These are phyloP conservation scores for Psophocarpus tetragonolobus DNA, from an alignment of 306 rosid species.

Conservation along the genomic window DNA sequence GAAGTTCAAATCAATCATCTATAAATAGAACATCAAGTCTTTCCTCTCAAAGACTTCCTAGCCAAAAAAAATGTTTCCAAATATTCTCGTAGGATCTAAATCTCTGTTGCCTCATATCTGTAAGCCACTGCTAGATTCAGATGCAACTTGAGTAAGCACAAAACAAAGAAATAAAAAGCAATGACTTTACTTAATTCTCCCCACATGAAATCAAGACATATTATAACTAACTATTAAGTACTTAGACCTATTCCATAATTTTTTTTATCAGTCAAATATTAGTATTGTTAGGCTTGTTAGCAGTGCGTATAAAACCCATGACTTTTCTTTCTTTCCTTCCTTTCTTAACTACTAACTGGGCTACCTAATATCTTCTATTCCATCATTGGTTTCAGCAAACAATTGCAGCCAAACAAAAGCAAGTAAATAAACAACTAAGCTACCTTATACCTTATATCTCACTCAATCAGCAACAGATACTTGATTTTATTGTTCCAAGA, in stretches of 20 bases:
- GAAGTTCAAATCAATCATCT: constrained; percentile 9
- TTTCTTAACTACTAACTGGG: too few species aligned
- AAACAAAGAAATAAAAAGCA: constrained; percentile 6
- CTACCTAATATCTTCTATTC: too few species aligned
- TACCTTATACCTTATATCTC: too few species aligned
- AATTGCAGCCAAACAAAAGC: constrained; percentile 12
- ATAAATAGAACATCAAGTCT: background rate
- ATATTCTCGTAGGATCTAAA: background rate
- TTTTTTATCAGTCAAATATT: too few species aligned
- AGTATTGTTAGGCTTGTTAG: too few species aligned
- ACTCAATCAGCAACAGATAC: background rate
- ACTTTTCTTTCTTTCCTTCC: too few species aligned
- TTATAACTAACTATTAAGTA: too few species aligned
- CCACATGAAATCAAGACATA: too few species aligned
- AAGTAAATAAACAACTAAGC: too few species aligned
- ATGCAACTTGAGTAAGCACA: constrained; percentile 10
- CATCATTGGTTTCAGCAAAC: background rate
- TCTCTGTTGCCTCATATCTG: background rate
- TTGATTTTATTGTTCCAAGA: background rate
- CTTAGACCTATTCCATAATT: too few species aligned
- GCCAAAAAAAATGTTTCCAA: constrained; percentile 6
- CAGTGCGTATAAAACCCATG: too few species aligned
- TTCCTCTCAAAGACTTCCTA: background rate
- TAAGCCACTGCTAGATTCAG: constrained; percentile 7
- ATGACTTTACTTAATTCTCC: background rate